Conservation (phyloP, 495 filamentous ascomycete genomes). For the Entonaema liquescens region DNA sequence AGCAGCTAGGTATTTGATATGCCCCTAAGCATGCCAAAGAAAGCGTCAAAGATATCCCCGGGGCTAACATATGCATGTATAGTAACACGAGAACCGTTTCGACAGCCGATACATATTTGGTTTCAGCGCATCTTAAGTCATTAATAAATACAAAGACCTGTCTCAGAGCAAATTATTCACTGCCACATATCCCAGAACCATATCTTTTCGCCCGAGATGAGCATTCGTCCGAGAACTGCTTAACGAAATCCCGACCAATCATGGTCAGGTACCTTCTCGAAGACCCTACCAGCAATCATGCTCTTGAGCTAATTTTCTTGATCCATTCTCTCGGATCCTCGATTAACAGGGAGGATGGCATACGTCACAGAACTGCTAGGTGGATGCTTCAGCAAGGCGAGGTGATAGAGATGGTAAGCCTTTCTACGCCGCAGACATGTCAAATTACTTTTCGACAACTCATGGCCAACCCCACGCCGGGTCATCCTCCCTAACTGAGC, state of each 20-base stretch:
- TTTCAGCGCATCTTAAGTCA: background rate
- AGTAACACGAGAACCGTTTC: slow-evolving; percentile 28
- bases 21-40: background rate
- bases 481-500: background rate
- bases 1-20: background rate
- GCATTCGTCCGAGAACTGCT: background rate
- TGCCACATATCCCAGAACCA: background rate
- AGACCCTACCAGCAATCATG: background rate
- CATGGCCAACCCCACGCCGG: background rate
- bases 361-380: background rate
- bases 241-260: background rate
- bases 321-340: background rate
- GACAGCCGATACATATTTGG: slow-evolving; percentile 16
- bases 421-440: background rate
- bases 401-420: background rate
- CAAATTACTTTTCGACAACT: background rate
- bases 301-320: background rate
- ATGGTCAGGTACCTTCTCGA: background rate
- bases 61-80: background rate
- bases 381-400: background rate
- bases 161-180: background rate
- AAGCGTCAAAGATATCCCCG: background rate
- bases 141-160: background rate
- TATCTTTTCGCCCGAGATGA: background rate
- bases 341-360: background rate